phyloP scores from a whole-genome alignment of 2,329 filamentous ascomycete genomes.

The Aureobasidium lini region DNA sequence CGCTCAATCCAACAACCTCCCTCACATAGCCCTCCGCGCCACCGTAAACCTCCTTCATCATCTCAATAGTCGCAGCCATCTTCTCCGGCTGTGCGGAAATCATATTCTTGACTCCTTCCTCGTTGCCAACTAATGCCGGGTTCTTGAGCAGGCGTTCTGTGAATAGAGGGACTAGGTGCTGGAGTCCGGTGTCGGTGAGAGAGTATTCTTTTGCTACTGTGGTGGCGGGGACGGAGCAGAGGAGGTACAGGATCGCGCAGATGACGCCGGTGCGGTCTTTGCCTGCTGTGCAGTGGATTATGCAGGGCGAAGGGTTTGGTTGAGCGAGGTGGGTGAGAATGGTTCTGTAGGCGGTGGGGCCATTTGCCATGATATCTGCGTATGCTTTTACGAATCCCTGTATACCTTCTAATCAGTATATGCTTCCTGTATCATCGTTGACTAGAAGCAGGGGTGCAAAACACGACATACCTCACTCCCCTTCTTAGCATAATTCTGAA shows the following conservation, averaged over 20 bases:
- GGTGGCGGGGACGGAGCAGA: constrained; percentile 55
- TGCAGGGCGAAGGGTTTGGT: constrained; percentile 35
- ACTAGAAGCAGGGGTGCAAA: neutral
- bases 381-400: constrained; percentile 59
- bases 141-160: constrained; percentile 46
- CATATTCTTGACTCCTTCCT: constrained; percentile 37
- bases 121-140: constrained; percentile 42
- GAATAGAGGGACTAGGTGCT: constrained; percentile 36
- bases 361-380: constrained; percentile 50
- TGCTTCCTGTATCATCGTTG: no score
- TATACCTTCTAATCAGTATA: neutral
- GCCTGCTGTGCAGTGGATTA: constrained; percentile 68
- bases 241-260: constrained; percentile 55
- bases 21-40: constrained; percentile 57
- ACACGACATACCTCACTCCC: constrained; percentile 35
- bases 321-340: constrained; percentile 55
- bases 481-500: constrained; percentile 51
- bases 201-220: constrained; percentile 61
- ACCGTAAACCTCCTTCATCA: constrained; percentile 54
- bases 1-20: constrained; percentile 50
- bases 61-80: constrained; percentile 44
- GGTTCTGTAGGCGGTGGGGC: constrained; percentile 45
- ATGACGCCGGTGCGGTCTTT: constrained; percentile 72
- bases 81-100: constrained; percentile 40
- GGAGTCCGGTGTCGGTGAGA: constrained; percentile 57